Base-by-base conservation (phyloP, 2,329 filamentous ascomycete species). In the Colletotrichum theobromicola region DNA sequence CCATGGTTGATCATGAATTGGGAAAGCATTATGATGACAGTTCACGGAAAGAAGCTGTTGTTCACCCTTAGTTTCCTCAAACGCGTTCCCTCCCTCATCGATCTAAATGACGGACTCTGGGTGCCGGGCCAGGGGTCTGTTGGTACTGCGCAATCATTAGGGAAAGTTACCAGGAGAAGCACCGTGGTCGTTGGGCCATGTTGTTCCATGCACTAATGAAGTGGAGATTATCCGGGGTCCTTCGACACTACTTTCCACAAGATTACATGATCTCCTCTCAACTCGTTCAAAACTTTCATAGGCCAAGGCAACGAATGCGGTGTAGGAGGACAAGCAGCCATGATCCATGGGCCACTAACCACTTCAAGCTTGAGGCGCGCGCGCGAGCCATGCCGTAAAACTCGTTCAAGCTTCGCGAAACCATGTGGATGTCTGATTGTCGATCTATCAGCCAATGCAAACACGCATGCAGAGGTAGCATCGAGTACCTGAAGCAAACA, bases 141-240 rank as follows among this genome's bases (percentile, higher is more conserved):
- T 69, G 68, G 24, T 34, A 37, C 55, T 18, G 16, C 42, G 18
- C 62, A 28, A 28, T 60, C 28, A 34, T 61, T 63, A 50, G 18
- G 34, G 46, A 66, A 55, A 67, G 67, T 66, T 21, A 7, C n/a
- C 57, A 72, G 62, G 62, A 74, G 72, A 57, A 71, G 32, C 57
- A 15, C 6, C n/a, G 18, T 60, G 32, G 62, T 63, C 57, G 35
- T 46, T 26, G 62, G 30, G 26, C 50, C 68, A 67, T 58, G 62
- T 42, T 26, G 30, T 66, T 12, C 72, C 72, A 67, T 74, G 72
- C 46, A 21, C 8, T 55, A 24, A 24, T 15, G 26, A 8, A 53
- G 55, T 72, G 68, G 68, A 55, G 72, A n/a, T n/a, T 32, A 61
- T 63, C 68, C 34, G 72, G 72, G 72, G 72, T 67, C 57, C 24